Percentiles rank a stretch among this genome's conserved stretches.
Evolutionary conservation across 306 rosid genomes (phyloP).

Genomic region (Sicyos baderoa): DNA sequence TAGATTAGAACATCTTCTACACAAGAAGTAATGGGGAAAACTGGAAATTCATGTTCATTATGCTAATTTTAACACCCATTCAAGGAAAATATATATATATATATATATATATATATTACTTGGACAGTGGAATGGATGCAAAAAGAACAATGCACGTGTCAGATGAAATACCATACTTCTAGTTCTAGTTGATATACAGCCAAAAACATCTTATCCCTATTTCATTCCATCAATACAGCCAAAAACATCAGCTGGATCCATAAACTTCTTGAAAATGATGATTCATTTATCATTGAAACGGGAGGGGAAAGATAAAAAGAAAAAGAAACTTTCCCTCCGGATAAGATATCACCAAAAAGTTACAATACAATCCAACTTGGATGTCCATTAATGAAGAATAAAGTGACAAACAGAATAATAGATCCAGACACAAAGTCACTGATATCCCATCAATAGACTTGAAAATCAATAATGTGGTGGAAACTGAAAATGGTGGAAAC

Average conservation of each 20-base stretch:
- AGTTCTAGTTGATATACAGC: background rate
- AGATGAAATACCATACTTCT: background rate
- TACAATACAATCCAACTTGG: background rate
- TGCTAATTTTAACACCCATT: background rate
- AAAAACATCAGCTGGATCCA: too few relatives aligned
- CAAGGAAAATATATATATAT: too few relatives aligned
- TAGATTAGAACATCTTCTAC: background rate
- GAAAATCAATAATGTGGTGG: background rate
- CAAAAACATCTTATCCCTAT: too few relatives aligned
- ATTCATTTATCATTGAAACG: background rate
- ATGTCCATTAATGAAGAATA: background rate
- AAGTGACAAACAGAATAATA: background rate
- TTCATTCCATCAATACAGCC: too few relatives aligned
- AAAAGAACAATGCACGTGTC: background rate
- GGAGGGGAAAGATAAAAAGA: background rate
- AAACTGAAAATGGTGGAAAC: background rate
- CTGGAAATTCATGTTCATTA: background rate
- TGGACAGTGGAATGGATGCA: background rate
- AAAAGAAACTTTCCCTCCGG: background rate
- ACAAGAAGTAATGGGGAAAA: background rate
- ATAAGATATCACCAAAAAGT: background rate
- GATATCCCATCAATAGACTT: background rate
- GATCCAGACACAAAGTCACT: background rate
- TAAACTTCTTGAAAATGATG: background rate
- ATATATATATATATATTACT: background rate